A percentile compares a stretch with the other conserved stretches of the same genome.
Evolutionary conservation across 2,329 filamentous ascomycete species (phyloP).

Genomic region (Calonectria honghensis): DNA sequence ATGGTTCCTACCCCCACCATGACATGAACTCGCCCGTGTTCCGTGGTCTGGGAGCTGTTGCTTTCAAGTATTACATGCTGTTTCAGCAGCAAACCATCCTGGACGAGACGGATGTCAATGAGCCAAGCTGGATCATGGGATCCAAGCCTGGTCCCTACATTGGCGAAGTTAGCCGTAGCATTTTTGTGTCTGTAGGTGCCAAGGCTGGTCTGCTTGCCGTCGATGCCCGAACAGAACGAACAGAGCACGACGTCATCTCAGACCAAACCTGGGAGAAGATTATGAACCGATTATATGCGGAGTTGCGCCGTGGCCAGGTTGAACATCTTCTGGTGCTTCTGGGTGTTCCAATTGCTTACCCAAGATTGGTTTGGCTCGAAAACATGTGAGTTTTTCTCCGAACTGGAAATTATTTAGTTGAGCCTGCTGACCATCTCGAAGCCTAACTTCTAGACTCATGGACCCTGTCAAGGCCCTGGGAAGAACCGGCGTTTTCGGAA

Average conservation of each 20-base stretch:
- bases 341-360: conserved; percentile 89
- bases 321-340: conserved; percentile 93
- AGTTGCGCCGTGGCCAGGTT: conserved; percentile 88
- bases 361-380: conserved; percentile 82
- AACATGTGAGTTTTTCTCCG: conserved; percentile 74
- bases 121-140: conserved; percentile 94
- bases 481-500: conserved; percentile 85
- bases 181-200: conserved; percentile 89
- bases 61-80: conserved; percentile 99
- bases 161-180: conserved; percentile 85
- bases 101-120: conserved; percentile 86
- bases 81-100: conserved; percentile 96
- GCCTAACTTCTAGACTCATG: conserved; percentile 88
- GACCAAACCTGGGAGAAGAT: conserved; percentile 90
- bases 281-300: conserved; percentile 88
- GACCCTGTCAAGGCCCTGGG: conserved; percentile 92
- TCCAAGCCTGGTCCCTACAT: conserved; percentile 91
- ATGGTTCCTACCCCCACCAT: conserved; percentile 91
- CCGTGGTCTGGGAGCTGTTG: conserved; percentile 89
- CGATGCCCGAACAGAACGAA: conserved; percentile 94
- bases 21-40: conserved; percentile 96
- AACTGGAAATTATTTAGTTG: not conserved
- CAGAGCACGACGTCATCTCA: conserved; percentile 85
- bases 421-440: conserved; percentile 63
- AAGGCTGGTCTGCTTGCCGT: conserved; percentile 89